Evolutionary conservation across 176 grass and related monocot genomes (phyloP).

Genomic region (Hsuehochloa calcarea): DNA sequence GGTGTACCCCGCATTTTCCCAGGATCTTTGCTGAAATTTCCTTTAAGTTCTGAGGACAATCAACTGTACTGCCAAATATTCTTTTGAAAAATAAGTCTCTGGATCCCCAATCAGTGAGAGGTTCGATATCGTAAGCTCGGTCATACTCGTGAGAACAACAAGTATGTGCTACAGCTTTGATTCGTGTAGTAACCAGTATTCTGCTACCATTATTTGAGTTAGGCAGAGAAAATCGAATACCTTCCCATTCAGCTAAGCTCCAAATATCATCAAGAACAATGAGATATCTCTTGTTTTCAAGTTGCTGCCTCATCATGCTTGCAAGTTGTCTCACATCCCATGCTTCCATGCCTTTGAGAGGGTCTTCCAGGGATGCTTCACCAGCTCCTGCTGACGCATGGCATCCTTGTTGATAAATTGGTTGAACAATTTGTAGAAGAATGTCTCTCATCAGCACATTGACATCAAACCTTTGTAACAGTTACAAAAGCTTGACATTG

Average conservation of each 20-base stretch:
- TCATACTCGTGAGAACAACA: slow-evolving; percentile 42
- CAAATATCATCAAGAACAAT: slow-evolving; percentile 55
- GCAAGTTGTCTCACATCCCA: slow-evolving; percentile 23
- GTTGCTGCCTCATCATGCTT: not conserved
- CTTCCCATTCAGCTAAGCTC: slow-evolving; percentile 36
- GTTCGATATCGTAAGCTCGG: slow-evolving; percentile 36
- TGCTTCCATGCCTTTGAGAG: slow-evolving; percentile 35
- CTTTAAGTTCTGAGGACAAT: not conserved
- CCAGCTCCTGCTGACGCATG: too few species aligned
- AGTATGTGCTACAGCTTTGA: slow-evolving; percentile 30
- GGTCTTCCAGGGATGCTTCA: not conserved
- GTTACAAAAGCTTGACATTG: slow-evolving; percentile 34
- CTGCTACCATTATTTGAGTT: slow-evolving; percentile 37
- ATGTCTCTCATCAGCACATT: slow-evolving; percentile 30
- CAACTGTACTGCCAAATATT: slow-evolving; percentile 24
- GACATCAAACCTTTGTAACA: slow-evolving; percentile 43
- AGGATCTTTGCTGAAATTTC: slow-evolving; percentile 29
- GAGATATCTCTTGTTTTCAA: slow-evolving; percentile 32
- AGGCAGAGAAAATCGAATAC: slow-evolving; percentile 29
- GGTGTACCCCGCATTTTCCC: slow-evolving; percentile 28
- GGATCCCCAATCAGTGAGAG: slow-evolving; percentile 20
- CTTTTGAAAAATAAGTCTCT: slow-evolving; percentile 32
- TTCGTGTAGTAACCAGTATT: slow-evolving; percentile 43
- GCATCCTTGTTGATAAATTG: not conserved
- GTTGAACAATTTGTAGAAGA: slow-evolving; percentile 26